Conservation (phyloP, 768 basidiomycete species). For the Boletales sp. region DNA sequence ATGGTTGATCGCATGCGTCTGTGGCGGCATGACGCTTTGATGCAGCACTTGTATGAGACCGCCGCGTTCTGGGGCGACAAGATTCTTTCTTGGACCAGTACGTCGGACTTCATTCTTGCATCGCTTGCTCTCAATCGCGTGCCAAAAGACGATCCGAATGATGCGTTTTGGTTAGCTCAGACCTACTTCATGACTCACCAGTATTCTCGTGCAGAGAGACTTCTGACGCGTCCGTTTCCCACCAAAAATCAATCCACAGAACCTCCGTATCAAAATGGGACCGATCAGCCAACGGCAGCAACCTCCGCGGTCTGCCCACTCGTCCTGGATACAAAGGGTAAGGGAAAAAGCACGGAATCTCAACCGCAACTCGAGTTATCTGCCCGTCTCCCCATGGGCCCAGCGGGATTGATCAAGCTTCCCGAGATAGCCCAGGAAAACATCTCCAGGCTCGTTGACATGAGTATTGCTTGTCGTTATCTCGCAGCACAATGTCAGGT, state of each 20-base stretch:
- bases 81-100: conserved; percentile 93
- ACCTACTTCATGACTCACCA: conserved; percentile 95
- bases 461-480: conserved; percentile 94
- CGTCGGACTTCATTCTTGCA: conserved; percentile 31
- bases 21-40: conserved; percentile 97
- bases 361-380: conserved; percentile 40
- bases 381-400: conserved; percentile 66
- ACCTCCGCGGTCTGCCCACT: conserved; percentile 43
- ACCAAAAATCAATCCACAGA: conserved; percentile 42
- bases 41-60: conserved; percentile 97
- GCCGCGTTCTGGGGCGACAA: conserved; percentile 99
- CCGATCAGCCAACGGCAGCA: conserved; percentile 12
- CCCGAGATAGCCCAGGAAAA: conserved; percentile 60
- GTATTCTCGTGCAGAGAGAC: conserved; percentile 88
- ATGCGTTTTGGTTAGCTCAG: conserved; percentile 99
- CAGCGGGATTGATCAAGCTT: conserved; percentile 67
- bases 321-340: conserved; percentile 48
- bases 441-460: conserved; percentile 81
- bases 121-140: conserved; percentile 3
- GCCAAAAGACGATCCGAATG: conserved; percentile 82
- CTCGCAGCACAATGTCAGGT: conserved; percentile 94
- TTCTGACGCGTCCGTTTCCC: conserved; percentile 85
- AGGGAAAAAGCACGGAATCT: conserved; percentile 41
- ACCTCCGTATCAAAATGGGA: conserved; percentile 25
- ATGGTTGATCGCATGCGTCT: conserved; percentile 94